phyloP scores from a whole-genome alignment of 1,139 yeast genomes.

The Hanseniaspora sp. region DNA sequence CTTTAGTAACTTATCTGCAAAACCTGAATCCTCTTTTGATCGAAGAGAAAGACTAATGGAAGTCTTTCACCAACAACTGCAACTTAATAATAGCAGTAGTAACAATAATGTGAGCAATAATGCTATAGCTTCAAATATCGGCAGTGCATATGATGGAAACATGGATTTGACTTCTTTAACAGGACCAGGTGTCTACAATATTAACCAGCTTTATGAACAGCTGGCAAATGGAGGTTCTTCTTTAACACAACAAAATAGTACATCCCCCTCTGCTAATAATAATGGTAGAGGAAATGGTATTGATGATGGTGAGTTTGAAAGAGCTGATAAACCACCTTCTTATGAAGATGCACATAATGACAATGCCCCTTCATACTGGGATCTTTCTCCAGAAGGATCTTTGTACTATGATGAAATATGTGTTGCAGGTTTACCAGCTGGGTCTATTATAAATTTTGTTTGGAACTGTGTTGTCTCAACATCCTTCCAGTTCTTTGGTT shows the following conservation, averaged over 20 bases:
- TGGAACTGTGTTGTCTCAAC: slow-evolving; percentile 86
- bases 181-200: slow-evolving; percentile 1
- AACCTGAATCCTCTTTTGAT: slow-evolving; percentile 41
- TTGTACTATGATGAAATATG: slow-evolving; percentile 70
- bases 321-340: slow-evolving; percentile 66
- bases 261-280: neutral
- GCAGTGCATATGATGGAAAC: neutral
- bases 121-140: too few species aligned
- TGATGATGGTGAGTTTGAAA: slow-evolving; percentile 24
- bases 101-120: too few species aligned
- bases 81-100: neutral
- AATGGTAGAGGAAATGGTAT: neutral
- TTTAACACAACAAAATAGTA: too few species aligned
- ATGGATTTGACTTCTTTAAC: slow-evolving; percentile 1
- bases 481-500: slow-evolving; percentile 89
- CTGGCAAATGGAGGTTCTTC: neutral
- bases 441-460: slow-evolving; percentile 69
- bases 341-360: slow-evolving; percentile 95
- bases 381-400: slow-evolving; percentile 65
- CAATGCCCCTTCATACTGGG: slow-evolving; percentile 95
- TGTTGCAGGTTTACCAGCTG: slow-evolving; percentile 95
- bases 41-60: slow-evolving; percentile 10
- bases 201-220: slow-evolving; percentile 12
- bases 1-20: slow-evolving; percentile 80
- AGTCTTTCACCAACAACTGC: slow-evolving; percentile 18